Evolutionary conservation across 768 basidiomycete species (phyloP).

Genomic region (Solioccasus polychromus): DNA sequence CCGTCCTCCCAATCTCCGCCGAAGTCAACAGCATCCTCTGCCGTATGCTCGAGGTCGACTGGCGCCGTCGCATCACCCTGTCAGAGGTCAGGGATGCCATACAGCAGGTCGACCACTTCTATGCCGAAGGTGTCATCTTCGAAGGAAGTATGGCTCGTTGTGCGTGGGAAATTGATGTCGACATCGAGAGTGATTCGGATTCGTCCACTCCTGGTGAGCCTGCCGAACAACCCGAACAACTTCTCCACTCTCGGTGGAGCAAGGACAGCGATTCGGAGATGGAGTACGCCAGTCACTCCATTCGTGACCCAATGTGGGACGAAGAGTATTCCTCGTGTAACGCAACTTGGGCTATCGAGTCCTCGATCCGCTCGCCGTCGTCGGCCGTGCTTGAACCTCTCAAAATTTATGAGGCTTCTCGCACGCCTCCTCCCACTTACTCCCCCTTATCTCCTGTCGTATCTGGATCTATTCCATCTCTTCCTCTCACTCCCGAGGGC

Average conservation of each 20-base stretch:
- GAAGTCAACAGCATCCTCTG: conserved; percentile 73
- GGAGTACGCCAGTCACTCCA: conserved; percentile 30
- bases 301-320: conserved; percentile 31
- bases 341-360: conserved; percentile 56
- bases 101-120: conserved; percentile 59
- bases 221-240: conserved; percentile 37
- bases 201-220: conserved; percentile 47
- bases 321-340: conserved; percentile 43
- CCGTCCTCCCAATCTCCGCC: conserved; percentile 76
- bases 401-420: conserved; percentile 44
- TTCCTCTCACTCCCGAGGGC: conserved; percentile 58
- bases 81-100: conserved; percentile 52
- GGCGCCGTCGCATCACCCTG: conserved; percentile 48
- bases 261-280: conserved; percentile 41
- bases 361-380: conserved; percentile 46
- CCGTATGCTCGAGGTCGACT: conserved; percentile 71
- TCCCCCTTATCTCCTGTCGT: conserved; percentile 44
- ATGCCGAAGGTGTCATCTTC: conserved; percentile 71
- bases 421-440: conserved; percentile 51
- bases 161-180: conserved; percentile 73
- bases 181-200: conserved; percentile 58
- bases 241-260: conserved; percentile 61
- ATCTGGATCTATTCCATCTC: conserved; percentile 41
- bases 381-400: conserved; percentile 34
- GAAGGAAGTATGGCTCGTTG: conserved; percentile 80